These are phyloP conservation scores for Mycena rosella DNA, from an alignment of 768 basidiomycete species.

Conservation along the genomic window DNA sequence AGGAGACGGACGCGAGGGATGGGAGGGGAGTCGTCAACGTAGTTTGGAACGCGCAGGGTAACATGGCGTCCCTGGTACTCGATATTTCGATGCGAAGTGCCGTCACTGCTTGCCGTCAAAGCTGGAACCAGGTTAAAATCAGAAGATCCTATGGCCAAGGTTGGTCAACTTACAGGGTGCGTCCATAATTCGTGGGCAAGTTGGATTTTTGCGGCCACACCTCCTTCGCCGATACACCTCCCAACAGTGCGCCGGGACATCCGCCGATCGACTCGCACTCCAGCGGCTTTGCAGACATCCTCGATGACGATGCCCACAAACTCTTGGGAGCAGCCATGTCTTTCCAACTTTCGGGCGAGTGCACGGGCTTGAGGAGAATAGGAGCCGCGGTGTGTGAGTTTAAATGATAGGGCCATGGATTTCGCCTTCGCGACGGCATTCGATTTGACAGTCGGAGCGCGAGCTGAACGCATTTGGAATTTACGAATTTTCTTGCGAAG, in stretches of 20 bases:
- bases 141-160: slow-evolving; percentile 21
- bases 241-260: no score
- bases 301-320: not conserved
- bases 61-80: slow-evolving; percentile 31
- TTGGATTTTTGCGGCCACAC: no score
- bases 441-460: no score
- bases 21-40: not conserved
- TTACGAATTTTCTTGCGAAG: no score
- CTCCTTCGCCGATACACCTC: no score
- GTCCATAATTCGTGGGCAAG: no score
- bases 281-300: not conserved
- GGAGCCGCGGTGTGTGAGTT: not conserved
- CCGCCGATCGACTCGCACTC: not conserved
- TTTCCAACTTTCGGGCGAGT: not conserved
- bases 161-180: no score
- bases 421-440: no score
- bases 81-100: slow-evolving; percentile 27
- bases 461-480: no score
- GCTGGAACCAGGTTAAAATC: no score
- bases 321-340: not conserved
- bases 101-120: no score
- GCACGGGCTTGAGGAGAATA: not conserved
- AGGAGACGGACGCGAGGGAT: slow-evolving; percentile 8
- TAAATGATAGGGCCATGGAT: no score
- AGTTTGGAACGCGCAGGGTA: slow-evolving; percentile 6